Conservation (phyloP, 805 yeast species). For the Wickerhamomyces alni region DNA sequence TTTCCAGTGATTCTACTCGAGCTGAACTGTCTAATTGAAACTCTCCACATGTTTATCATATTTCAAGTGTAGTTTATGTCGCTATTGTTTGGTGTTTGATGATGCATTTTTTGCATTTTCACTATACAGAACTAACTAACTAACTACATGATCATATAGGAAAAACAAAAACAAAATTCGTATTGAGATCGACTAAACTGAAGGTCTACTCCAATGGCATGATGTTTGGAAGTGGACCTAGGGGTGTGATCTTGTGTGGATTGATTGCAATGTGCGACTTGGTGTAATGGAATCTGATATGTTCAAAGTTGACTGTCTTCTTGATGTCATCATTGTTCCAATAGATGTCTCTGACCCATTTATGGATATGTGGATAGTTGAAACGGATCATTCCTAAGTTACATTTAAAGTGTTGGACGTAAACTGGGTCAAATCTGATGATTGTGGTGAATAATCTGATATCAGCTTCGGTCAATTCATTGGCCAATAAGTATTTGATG, state of each 20-base stretch:
- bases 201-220: constrained; percentile 30
- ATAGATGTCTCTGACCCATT: constrained; percentile 79
- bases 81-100: no score
- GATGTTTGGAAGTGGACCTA: constrained; percentile 83
- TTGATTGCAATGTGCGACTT: constrained; percentile 77
- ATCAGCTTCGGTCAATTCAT: constrained; percentile 82
- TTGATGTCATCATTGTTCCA: constrained; percentile 72
- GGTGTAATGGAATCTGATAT: constrained; percentile 88
- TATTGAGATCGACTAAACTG: no score
- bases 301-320: constrained; percentile 79
- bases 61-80: no score
- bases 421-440: constrained; percentile 86
- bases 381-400: constrained; percentile 73
- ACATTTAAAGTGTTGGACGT: constrained; percentile 93
- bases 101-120: no score
- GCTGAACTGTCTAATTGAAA: no score
- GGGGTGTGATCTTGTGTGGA: constrained; percentile 77
- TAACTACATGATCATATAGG: no score
- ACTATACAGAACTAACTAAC: no score
- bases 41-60: no score
- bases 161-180: no score
- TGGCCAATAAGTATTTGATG: constrained; percentile 48
- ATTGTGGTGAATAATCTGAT: constrained; percentile 82
- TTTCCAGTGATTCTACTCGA: no score
- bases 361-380: constrained; percentile 72